These are phyloP conservation scores for Hypoxylon subgilvum DNA, from an alignment of 495 filamentous ascomycete species.

Conservation along the genomic window DNA sequence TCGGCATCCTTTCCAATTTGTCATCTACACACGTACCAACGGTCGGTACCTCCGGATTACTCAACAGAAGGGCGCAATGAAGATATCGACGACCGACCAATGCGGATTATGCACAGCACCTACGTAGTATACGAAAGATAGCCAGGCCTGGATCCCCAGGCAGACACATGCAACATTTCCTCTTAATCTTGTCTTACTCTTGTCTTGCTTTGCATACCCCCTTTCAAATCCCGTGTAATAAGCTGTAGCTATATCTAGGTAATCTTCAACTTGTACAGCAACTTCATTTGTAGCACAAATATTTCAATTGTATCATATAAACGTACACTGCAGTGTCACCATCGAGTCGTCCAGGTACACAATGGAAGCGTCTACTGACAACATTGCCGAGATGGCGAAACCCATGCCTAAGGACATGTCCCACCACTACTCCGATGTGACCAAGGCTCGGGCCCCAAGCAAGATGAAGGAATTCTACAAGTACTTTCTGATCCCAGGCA, in stretches of 20 bases:
- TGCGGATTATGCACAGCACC: too few relatives aligned
- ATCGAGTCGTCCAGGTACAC: neutral
- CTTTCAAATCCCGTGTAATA: too few relatives aligned
- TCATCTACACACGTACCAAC: too few relatives aligned
- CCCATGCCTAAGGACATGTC: conserved; percentile 72
- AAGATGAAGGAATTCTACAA: conserved; percentile 81
- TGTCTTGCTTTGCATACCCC: too few relatives aligned
- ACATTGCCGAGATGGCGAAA: conserved; percentile 34
- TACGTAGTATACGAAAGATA: too few relatives aligned
- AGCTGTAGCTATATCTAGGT: too few relatives aligned
- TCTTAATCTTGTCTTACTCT: too few relatives aligned
- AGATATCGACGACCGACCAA: too few relatives aligned
- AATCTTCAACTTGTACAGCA: neutral
- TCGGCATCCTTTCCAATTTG: conserved; percentile 27
- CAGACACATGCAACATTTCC: too few relatives aligned
- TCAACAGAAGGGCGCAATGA: too few relatives aligned
- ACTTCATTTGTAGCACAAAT: neutral
- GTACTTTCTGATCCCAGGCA: conserved; percentile 79
- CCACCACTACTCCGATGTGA: conserved; percentile 74
- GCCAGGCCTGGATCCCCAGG: too few relatives aligned
- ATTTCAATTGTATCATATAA: neutral
- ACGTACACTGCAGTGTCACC: neutral
- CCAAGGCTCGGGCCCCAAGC: conserved; percentile 67
- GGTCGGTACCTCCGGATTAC: too few relatives aligned
- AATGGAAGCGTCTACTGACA: conserved; percentile 28